Percentiles rank a stretch among this genome's conserved stretches.
phyloP scores from a whole-genome alignment of 2,329 filamentous ascomycete species.

The Colletotrichum sp. region DNA sequence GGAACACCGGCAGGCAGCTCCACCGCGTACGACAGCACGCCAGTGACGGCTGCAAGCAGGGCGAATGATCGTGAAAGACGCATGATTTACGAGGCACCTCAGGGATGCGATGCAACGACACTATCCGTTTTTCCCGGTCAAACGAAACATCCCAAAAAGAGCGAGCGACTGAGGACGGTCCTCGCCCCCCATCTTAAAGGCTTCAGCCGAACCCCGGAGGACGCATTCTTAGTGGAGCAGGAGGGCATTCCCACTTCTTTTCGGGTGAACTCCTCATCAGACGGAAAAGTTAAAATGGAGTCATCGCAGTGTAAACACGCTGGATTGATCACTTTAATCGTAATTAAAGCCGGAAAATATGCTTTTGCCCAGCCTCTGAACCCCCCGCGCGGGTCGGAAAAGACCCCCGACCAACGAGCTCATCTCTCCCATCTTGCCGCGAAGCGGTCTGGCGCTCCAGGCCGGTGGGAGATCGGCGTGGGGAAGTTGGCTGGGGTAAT shows the following conservation, averaged over 20 bases:
- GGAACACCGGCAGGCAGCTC: slow-evolving; percentile 20
- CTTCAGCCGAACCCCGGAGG: not conserved
- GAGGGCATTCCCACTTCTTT: slow-evolving; percentile 17
- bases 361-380: not conserved
- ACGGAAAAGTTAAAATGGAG: slow-evolving; percentile 13
- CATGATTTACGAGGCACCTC: not conserved
- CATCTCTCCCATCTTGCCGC: not conserved
- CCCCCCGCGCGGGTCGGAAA: slow-evolving; percentile 5
- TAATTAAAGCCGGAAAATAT: slow-evolving; percentile 1
- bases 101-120: slow-evolving; percentile 7
- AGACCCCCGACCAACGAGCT: not conserved
- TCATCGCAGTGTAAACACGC: not conserved
- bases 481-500: not conserved
- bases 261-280: slow-evolving; percentile 4
- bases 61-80: not conserved
- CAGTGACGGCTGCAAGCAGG: not conserved
- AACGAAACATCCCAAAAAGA: not conserved
- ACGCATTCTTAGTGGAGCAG: not conserved
- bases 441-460: slow-evolving; percentile 2
- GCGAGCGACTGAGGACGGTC: not conserved
- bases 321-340: not conserved
- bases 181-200: not conserved
- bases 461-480: slow-evolving; percentile 6
- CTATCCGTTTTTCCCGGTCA: not conserved
- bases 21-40: slow-evolving; percentile 5